Evolutionary conservation across 257 asterid genomes (phyloP), one percentile per base, ranked within the genome.

Genomic region (Eustoma russellianum): DNA sequence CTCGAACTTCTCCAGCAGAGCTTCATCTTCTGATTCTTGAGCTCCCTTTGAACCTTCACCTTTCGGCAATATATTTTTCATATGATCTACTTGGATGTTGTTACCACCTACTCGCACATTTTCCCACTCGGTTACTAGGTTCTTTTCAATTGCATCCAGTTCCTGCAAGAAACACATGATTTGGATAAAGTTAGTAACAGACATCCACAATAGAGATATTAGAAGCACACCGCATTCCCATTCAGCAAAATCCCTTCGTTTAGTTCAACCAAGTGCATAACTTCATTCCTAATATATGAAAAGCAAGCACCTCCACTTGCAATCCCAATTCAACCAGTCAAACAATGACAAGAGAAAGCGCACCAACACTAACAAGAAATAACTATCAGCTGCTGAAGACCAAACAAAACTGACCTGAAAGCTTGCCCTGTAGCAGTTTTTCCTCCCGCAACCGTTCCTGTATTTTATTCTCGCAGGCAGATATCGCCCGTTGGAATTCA

Each of bases 361-460:
- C 30, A 24, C 0, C 1, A 38, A 5, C 43, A 38, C 43, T 13
- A 34, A 49, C 1, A 24, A 24, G 1, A 24, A 24, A 24, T 7
- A 59, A 50, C 7, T 50, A 16, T 5, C 55, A 50, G 17, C 41
- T 50, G 10, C 9, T 52, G 41, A 66, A 62, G 58, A 63, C 50
- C 19, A 55, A 61, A 35, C 60, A 12, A 41, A 12, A 50, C 88
- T 70, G 71, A 86, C 98, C 98, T 80, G 70, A 64, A 64, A 91
- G 76, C 79, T 78, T 91, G 70, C 50, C 72, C 67, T 65, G 74
- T 50, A 91, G 82, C 66, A 69, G n/a, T 35, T 81, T 79, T 43
- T 90, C 88, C 68, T 87, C 98, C 62, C 74, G 79, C 63, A 75
- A 50, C 74, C 74, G 82, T 71, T 77, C 97, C 81, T 61, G 83